Evolutionary conservation across 192 early-diverging fungal species (phyloP), one percentile per base, ranked within the genome.

Genomic region (Backusella liffmaniae): DNA sequence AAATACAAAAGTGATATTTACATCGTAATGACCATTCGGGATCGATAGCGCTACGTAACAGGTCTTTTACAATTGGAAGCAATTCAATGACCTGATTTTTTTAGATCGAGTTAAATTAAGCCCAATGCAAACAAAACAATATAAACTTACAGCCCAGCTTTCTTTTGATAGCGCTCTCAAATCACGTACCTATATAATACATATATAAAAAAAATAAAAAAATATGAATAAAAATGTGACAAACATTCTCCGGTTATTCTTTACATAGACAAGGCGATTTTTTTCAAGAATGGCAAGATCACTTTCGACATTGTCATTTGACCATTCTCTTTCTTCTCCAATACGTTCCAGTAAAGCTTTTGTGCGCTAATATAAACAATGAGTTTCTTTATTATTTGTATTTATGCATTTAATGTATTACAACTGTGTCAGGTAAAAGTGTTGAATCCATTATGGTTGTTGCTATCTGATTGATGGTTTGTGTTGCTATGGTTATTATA

Each of bases 61-160:
- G 32, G 35, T 73, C 72, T 37, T 59, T 51, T 15, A 73, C 72
- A 7, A 73, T 30, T n/a, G 72, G 72, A 73, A 73, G 72, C 15
- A 73, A 73, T 35, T 51, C 49, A 56, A 73, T 73, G 10, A 42
- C 44, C 72, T 73, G 35, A 13, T 9, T 21, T 26, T 29, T 10
- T 29, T 12, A 29, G 4, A 26, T 26, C 10, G 8, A 62, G 56
- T 62, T 29, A 56, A 62, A 62, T 62, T 29, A 62, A 62, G 26
- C 10, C 10, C 21, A 26, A 62, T 62, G 13, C 15, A 62, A 62
- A 62, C 56, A 62, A 62, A 62, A 62, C 23, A 62, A 62, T 4
- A 12, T 23, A n/a, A 30, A 70, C 70, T 71, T 71, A 71, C 70
- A 44, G 70, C 70, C 70, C 70, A 71, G 42, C 69, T 71, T 46